Conservation (phyloP, 2,329 filamentous ascomycete genomes). For the Exophiala lecanii-corni region DNA sequence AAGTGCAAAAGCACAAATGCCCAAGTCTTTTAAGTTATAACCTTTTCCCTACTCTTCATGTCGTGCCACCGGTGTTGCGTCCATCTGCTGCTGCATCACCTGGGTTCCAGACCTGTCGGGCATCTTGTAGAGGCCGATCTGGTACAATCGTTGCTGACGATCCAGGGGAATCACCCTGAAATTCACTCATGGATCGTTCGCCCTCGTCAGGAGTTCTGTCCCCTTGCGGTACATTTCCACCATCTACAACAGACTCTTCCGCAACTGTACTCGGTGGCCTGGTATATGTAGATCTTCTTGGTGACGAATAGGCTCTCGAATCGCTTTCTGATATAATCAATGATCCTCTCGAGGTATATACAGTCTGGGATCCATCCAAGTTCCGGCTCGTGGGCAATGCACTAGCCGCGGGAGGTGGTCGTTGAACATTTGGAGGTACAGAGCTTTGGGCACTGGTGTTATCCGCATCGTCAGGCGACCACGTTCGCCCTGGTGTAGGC, state of each 20-base stretch:
- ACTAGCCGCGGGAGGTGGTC: constrained; percentile 1
- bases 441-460: background rate
- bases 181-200: background rate
- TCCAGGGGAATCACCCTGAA: background rate
- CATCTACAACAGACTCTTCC: background rate
- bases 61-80: background rate
- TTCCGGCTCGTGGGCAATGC: background rate
- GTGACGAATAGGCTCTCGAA: background rate
- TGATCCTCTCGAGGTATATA: constrained; percentile 13
- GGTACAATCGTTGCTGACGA: background rate
- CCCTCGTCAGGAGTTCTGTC: background rate
- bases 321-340: constrained; percentile 17
- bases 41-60: no score
- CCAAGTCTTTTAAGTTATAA: background rate
- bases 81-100: background rate
- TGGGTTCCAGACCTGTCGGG: background rate
- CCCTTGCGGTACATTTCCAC: background rate
- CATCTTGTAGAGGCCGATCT: background rate
- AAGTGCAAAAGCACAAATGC: background rate
- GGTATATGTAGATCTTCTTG: constrained; percentile 1
- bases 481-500: constrained; percentile 50
- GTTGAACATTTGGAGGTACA: background rate
- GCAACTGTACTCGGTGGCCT: background rate
- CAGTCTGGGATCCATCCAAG: background rate
- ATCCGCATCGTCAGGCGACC: constrained; percentile 45